Evolutionary conservation across 2,329 filamentous ascomycete genomes (phyloP), one percentile per base, ranked within the genome.

Genomic region (Apiospora phragmitis): DNA sequence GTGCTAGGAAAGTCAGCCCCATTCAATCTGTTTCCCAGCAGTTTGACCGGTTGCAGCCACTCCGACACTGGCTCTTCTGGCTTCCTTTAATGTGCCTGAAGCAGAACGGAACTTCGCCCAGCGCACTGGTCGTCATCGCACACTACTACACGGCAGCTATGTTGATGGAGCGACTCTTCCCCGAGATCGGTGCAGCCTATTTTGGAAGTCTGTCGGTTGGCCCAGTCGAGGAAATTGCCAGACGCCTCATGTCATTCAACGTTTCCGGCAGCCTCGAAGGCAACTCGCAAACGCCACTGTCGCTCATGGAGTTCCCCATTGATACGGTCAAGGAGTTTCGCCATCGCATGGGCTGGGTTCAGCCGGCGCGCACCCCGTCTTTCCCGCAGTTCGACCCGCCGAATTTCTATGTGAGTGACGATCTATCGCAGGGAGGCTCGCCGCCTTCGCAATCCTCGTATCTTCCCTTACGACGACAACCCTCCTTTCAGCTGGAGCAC

Each of bases 61-160:
- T 99, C 71, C 89, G 95, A 70, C 93, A 93, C 75, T 98, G 95
- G 94, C 89, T 98, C 21, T 97, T 98, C 83, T 98, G 95, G 94
- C 90, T 97, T 70, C 96, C 96, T 0, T 91, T 97, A 43, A 90
- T 91, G 74, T 92, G 95, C 76, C 87, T 98, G 35, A 92, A 95
- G 79, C 90, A 91, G 74, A 92, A 91, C 65, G 90, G 92, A 68
- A 89, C 90, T 45, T 94, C 95, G 74, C 88, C 93, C 32, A 93
- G 90, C 71, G 92, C 94, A 1, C 86, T 98, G 74, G 87, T 97
- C 68, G 91, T 97, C 73, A 91, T 98, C 69, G 93, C 94, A 14
- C 93, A 98, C 79, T 94, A 97, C 80, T 98, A 97, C 83, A 95
- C 94, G 0, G 90, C 94, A 24, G 94, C 94, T 4, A 86, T 98